Evolutionary conservation across 441 rosid species (phyloP).

Genomic region (Adansonia gregorii): DNA sequence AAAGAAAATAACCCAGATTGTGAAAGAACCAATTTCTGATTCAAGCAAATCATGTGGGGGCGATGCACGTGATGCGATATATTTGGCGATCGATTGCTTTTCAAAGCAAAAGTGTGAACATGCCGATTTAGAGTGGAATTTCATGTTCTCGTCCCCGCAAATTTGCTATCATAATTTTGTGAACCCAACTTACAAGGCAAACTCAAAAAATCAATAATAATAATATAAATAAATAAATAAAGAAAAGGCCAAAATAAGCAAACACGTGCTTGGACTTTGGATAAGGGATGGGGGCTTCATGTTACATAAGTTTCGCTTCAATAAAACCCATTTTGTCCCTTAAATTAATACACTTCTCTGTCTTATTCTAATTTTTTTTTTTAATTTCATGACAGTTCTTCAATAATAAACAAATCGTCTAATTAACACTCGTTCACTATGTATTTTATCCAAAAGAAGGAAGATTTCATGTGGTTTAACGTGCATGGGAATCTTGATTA

Average conservation of each 20-base stretch:
- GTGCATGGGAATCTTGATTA: neutral
- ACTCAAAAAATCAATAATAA: neutral
- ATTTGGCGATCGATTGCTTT: neutral
- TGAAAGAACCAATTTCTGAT: too few species aligned
- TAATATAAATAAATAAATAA: too few species aligned
- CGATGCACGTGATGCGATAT: too few species aligned
- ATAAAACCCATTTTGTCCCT: neutral
- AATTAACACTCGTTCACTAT: neutral
- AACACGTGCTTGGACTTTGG: slow-evolving; percentile 12
- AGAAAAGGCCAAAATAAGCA: neutral
- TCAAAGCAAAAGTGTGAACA: neutral
- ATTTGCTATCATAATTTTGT: neutral
- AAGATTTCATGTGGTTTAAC: neutral
- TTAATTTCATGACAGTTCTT: neutral
- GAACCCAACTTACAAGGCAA: slow-evolving; percentile 18
- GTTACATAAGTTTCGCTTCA: too few species aligned
- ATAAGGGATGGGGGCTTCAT: neutral
- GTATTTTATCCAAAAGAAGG: neutral
- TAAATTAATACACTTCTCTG: neutral
- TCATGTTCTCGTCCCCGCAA: too few species aligned
- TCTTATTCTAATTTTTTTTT: neutral
- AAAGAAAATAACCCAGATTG: too few species aligned
- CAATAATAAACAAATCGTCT: too few species aligned
- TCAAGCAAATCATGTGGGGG: too few species aligned
- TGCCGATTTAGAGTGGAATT: neutral